A percentile compares a stretch with the other conserved stretches of the same genome.
Evolutionary conservation across 768 basidiomycete genomes (phyloP).

Genomic region (Pleurotus tuoliensis): DNA sequence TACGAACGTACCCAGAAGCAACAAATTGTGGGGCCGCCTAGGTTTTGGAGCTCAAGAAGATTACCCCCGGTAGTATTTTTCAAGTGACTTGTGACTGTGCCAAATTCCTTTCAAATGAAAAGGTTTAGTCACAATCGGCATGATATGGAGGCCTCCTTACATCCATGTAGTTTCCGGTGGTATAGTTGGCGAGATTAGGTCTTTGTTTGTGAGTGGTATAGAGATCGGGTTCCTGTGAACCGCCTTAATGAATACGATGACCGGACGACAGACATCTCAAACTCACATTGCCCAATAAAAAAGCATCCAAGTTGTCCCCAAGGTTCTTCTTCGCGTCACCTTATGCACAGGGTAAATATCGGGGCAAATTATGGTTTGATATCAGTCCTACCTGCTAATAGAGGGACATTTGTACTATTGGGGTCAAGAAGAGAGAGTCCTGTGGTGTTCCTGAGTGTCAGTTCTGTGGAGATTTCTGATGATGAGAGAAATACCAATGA

Average conservation of each 20-base stretch:
- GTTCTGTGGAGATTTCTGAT: too few species aligned
- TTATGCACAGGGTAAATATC: slow-evolving; percentile 12
- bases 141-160: slow-evolving; percentile 21
- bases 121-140: background rate
- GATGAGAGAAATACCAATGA: slow-evolving; percentile 22
- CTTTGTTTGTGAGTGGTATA: slow-evolving; percentile 41
- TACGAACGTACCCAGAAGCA: slow-evolving; percentile 41
- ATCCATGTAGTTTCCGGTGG: slow-evolving; percentile 39
- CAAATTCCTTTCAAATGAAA: slow-evolving; percentile 33
- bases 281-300: slow-evolving; percentile 46
- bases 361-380: background rate
- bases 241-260: background rate
- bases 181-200: slow-evolving; percentile 41
- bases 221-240: slow-evolving; percentile 54
- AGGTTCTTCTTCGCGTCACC: slow-evolving; percentile 33
- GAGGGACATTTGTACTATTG: slow-evolving; percentile 29
- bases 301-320: slow-evolving; percentile 38
- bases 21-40: slow-evolving; percentile 49
- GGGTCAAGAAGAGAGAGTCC: slow-evolving; percentile 40
- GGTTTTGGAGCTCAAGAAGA: slow-evolving; percentile 30
- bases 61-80: slow-evolving; percentile 34
- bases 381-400: slow-evolving; percentile 19
- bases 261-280: background rate
- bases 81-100: slow-evolving; percentile 29
- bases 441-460: slow-evolving; percentile 11